Percentiles rank a stretch among this genome's conserved stretches.
Evolutionary conservation across 1,139 yeast species (phyloP).

Genomic region (Scheffersomyces cryptocercus): DNA sequence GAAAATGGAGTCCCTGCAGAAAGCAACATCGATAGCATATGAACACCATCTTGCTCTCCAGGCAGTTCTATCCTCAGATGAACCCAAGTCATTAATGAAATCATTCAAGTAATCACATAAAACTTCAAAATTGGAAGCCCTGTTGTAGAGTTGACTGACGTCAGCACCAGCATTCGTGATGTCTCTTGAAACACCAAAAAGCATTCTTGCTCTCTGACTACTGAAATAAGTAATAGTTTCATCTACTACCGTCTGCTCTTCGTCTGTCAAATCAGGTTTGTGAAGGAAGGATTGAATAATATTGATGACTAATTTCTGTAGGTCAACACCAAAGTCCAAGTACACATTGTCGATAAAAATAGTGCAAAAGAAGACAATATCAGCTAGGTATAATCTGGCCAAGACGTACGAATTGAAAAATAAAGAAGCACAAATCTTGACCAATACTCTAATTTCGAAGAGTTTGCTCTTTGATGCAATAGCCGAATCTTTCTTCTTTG

Average conservation of each 20-base stretch:
- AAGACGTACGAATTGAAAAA: conserved; percentile 72
- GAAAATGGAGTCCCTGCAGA: conserved; percentile 57
- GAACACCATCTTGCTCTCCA: conserved; percentile 77
- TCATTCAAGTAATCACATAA: conserved; percentile 63
- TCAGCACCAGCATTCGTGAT: conserved; percentile 29
- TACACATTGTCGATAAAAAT: conserved; percentile 75
- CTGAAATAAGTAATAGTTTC: conserved; percentile 61
- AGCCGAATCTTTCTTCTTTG: conserved; percentile 47
- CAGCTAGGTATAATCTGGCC: conserved; percentile 71
- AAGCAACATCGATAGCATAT: conserved; percentile 66
- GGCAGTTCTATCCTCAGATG: conserved; percentile 52
- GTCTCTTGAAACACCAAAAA: conserved; percentile 80
- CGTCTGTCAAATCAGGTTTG: conserved; percentile 51
- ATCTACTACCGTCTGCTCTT: conserved; percentile 47
- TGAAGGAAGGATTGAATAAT: conserved; percentile 71
- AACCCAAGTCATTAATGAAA: conserved; percentile 49
- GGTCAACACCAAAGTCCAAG: conserved; percentile 62
- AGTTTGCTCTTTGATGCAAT: conserved; percentile 65
- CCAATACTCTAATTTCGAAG: conserved; percentile 72
- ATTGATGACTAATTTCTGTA: conserved; percentile 68
- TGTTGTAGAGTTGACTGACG: conserved; percentile 46
- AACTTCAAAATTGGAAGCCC: conserved; percentile 57
- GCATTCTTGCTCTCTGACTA: conserved; percentile 70
- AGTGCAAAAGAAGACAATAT: conserved; percentile 67
- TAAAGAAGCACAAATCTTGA: conserved; percentile 63